Evolutionary conservation across 176 grass and related monocot genomes (phyloP).

Genomic region (Alopecurus myosuroides): DNA sequence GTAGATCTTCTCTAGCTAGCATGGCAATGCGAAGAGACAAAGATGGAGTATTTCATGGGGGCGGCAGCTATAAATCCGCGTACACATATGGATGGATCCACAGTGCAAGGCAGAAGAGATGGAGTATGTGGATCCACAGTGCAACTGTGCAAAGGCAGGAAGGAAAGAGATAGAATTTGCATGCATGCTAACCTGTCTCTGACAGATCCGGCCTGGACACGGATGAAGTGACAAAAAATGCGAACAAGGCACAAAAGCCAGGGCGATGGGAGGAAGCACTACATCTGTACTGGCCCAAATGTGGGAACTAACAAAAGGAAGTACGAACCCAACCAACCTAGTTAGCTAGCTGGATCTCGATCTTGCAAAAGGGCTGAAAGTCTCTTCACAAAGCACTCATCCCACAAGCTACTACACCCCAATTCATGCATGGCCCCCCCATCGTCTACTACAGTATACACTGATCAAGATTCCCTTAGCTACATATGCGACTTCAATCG

Average conservation of each 20-base stretch:
- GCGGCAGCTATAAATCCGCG: neutral
- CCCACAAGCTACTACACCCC: neutral
- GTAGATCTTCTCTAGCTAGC: neutral
- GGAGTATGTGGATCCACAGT: neutral
- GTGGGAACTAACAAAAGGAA: conserved; percentile 11
- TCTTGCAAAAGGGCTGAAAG: neutral
- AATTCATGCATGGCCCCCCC: neutral
- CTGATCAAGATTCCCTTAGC: conserved; percentile 10
- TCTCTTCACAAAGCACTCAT: neutral
- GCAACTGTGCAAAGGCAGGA: conserved; percentile 2
- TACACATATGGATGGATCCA: conserved; percentile 1
- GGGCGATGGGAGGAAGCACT: neutral
- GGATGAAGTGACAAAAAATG: conserved; percentile 12
- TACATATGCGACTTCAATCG: neutral
- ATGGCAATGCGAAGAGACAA: neutral
- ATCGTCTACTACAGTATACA: neutral
- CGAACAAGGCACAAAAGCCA: conserved; percentile 18
- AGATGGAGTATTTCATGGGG: neutral
- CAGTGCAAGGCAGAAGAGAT: neutral
- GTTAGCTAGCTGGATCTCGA: neutral
- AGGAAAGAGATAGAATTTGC: neutral
- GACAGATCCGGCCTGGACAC: neutral
- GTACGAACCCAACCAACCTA: conserved; percentile 22
- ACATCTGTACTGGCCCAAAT: conserved; percentile 11
- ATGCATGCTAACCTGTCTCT: neutral